phyloP scores from a whole-genome alignment of 495 filamentous ascomycete species.

The Hypoxylon subgilvum region DNA sequence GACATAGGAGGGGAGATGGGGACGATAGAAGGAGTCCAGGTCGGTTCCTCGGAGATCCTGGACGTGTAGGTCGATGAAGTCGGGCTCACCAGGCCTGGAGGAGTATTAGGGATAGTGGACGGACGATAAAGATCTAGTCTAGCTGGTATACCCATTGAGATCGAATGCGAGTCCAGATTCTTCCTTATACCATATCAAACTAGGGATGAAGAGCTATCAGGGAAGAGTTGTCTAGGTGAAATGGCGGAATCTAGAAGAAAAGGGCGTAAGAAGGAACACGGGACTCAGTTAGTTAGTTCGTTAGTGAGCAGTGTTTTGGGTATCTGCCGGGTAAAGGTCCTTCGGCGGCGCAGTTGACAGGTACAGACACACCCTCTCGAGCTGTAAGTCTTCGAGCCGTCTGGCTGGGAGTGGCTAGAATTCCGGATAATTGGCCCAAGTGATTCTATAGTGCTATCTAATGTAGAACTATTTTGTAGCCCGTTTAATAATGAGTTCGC shows the following conservation, averaged over 20 bases:
- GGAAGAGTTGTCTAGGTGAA: background rate
- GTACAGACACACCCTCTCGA: constrained; percentile 34
- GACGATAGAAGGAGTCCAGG: constrained; percentile 34
- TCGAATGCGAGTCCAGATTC: constrained; percentile 22
- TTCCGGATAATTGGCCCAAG: constrained; percentile 33
- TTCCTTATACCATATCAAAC: constrained; percentile 38
- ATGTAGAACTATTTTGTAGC: constrained; percentile 11
- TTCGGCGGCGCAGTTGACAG: constrained; percentile 33
- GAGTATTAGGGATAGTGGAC: constrained; percentile 50
- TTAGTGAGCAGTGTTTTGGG: constrained; percentile 26
- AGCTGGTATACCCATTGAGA: constrained; percentile 58
- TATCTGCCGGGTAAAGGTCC: constrained; percentile 38
- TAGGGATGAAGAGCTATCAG: background rate
- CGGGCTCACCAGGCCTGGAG: constrained; percentile 53
- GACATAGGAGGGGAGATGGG: constrained; percentile 58
- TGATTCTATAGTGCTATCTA: constrained; percentile 20
- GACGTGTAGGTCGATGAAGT: constrained; percentile 47
- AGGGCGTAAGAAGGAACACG: constrained; percentile 26
- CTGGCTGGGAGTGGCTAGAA: constrained; percentile 33
- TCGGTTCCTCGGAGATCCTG: constrained; percentile 48
- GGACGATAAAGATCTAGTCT: constrained; percentile 53
- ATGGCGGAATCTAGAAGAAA: constrained; percentile 10
- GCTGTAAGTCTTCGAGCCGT: constrained; percentile 34
- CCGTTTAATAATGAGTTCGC: constrained; percentile 12
- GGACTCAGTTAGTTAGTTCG: constrained; percentile 22